These are phyloP conservation scores for Erucastrum elatum DNA, from an alignment of 345 rosid genomes.

Conservation along the genomic window DNA sequence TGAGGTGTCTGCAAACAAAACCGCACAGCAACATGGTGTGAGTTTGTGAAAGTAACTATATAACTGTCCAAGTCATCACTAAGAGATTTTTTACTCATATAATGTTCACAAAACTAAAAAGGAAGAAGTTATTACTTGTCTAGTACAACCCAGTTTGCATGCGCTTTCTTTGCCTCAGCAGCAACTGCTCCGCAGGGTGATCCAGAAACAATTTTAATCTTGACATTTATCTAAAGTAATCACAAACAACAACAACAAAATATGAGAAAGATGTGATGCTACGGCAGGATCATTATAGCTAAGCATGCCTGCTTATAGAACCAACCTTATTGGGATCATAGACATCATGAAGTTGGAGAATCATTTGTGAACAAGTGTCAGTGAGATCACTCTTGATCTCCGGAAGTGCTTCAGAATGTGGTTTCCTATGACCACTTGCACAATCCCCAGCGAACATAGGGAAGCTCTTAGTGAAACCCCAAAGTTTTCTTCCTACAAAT, in stretches of 20 bases:
- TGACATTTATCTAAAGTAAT: constrained; percentile 75
- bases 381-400: constrained; percentile 80
- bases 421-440: constrained; percentile 76
- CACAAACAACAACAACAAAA: constrained; percentile 6
- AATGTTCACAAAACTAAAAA: not conserved
- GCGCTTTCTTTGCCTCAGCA: constrained; percentile 78
- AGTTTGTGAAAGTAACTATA: not conserved
- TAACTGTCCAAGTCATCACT: not conserved
- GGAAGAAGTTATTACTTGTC: constrained; percentile 42
- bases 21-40: not conserved
- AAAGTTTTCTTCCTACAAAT: constrained; percentile 71
- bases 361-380: constrained; percentile 95
- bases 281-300: not conserved
- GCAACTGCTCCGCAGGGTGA: constrained; percentile 90
- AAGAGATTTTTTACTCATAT: not conserved
- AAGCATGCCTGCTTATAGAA: not conserved
- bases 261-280: constrained; percentile 2
- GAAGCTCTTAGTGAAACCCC: constrained; percentile 95
- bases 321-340: constrained; percentile 92
- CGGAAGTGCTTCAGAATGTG: constrained; percentile 65
- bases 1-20: not conserved
- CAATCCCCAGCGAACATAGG: constrained; percentile 98
- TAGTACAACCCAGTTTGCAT: constrained; percentile 91
- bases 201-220: constrained; percentile 92
- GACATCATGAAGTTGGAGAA: constrained; percentile 96